These are phyloP conservation scores for Lactarius indigo DNA, from an alignment of 768 basidiomycete species.

Conservation along the genomic window DNA sequence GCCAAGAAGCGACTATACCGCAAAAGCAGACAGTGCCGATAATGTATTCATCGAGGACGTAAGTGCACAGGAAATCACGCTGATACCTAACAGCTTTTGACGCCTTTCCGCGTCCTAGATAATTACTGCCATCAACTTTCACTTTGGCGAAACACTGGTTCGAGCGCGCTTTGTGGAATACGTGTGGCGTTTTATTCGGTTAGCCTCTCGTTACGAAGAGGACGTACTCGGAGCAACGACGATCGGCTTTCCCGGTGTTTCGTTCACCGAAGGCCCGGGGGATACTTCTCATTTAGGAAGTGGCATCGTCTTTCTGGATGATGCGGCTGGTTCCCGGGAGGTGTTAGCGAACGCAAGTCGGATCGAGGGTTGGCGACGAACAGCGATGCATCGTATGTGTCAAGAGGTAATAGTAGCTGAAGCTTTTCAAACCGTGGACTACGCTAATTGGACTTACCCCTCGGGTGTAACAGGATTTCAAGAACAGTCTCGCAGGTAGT, in stretches of 20 bases:
- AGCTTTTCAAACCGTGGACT: background rate
- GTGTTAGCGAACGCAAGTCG: slow-evolving; percentile 72
- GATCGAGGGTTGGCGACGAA: slow-evolving; percentile 92
- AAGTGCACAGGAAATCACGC: slow-evolving; percentile 33
- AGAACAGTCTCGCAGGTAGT: slow-evolving; percentile 47
- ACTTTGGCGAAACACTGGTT: slow-evolving; percentile 87
- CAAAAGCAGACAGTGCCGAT: slow-evolving; percentile 64
- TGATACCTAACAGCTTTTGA: background rate
- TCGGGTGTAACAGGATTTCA: slow-evolving; percentile 56
- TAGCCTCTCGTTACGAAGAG: slow-evolving; percentile 91
- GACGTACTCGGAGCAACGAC: slow-evolving; percentile 65
- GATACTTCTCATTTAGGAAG: slow-evolving; percentile 61
- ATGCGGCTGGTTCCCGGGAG: slow-evolving; percentile 61
- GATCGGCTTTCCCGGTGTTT: slow-evolving; percentile 63
- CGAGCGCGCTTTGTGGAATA: slow-evolving; percentile 90
- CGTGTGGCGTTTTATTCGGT: slow-evolving; percentile 76
- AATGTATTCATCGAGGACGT: slow-evolving; percentile 94
- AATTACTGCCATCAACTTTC: slow-evolving; percentile 79
- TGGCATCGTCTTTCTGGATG: slow-evolving; percentile 78
- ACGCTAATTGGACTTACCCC: background rate
- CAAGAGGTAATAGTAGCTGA: slow-evolving; percentile 45
- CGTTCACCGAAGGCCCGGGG: slow-evolving; percentile 47
- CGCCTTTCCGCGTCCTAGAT: slow-evolving; percentile 47
- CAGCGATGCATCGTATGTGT: slow-evolving; percentile 72
- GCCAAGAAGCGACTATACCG: slow-evolving; percentile 50